A percentile compares a stretch with the other conserved stretches of the same genome.
phyloP scores from a whole-genome alignment of 768 basidiomycete genomes.

The Dacryopinax spathularia region DNA sequence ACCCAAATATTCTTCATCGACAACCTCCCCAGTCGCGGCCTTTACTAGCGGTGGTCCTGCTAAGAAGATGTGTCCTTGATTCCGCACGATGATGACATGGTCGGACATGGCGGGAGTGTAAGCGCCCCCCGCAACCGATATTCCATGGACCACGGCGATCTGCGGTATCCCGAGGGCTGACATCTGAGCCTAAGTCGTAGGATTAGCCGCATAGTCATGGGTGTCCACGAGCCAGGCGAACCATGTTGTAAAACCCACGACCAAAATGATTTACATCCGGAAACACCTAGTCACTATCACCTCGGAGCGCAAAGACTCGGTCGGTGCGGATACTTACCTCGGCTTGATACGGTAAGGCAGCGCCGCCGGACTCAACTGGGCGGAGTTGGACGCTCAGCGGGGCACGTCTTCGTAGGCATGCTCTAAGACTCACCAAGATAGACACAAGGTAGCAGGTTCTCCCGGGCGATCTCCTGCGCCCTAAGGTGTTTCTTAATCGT shows the following conservation, averaged over 20 bases:
- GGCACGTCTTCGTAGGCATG: too few relatives aligned
- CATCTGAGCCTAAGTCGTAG: slow-evolving; percentile 64
- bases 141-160: slow-evolving; percentile 85
- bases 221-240: slow-evolving; percentile 21
- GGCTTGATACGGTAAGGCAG: slow-evolving; percentile 82
- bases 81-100: slow-evolving; percentile 77
- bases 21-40: slow-evolving; percentile 83
- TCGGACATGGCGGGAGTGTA: slow-evolving; percentile 96
- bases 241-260: slow-evolving; percentile 96
- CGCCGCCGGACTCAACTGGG: slow-evolving; percentile 84
- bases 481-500: slow-evolving; percentile 93
- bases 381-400: background rate
- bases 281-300: slow-evolving; percentile 43
- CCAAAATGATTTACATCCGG: slow-evolving; percentile 94
- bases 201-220: background rate
- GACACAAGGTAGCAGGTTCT: slow-evolving; percentile 78
- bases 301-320: background rate
- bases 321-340: slow-evolving; percentile 33
- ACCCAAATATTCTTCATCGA: slow-evolving; percentile 85
- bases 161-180: slow-evolving; percentile 83
- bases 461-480: slow-evolving; percentile 86
- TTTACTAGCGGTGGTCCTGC: slow-evolving; percentile 91
- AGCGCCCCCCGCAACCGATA: slow-evolving; percentile 85
- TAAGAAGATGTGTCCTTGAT: slow-evolving; percentile 87
- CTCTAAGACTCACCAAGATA: slow-evolving; percentile 80